Base-by-base conservation (phyloP, 176 grass and related monocot genomes). In the Lolium multiflorum region DNA sequence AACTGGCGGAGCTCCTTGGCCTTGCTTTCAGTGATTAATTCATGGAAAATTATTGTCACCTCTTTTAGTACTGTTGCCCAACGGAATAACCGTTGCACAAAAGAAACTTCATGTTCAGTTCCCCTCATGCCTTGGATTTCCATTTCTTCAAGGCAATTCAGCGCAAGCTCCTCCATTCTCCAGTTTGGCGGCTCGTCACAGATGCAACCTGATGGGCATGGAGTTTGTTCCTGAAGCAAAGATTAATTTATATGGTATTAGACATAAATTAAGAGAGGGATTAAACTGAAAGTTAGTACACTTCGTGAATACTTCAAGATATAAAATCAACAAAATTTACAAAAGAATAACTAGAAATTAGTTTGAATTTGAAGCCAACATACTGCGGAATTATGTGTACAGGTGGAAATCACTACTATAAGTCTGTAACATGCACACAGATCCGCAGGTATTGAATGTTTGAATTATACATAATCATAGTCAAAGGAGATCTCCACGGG, bases 21-120 rank as follows among this genome's bases (percentile, higher is more conserved):
- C 25, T 61, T 76, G 55, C 44, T 75, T 39, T 76, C 56, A 50
- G 70, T 8, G 25, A 62, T 35, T 62, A 16, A 50, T 0, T 6
- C 3, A 21, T 51, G 4, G 71, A 84, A 84, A 47, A 11, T 84
- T 74, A 74, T 44, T 61, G 41, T 15, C 39, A 74, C 47, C 24
- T 48, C 6, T 62, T 84, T 84, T 22, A 77, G 47, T 25, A 22
- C 7, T 25, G 24, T 71, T 1, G 25, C 65, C 84, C 84, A 80
- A 1, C 14, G 21, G 7, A 86, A 86, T 61, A 81, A 26, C 2
- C 20, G 55, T 25, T 52, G 6, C 41, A 81, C 18, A 38, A 74
- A 11, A 50, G 55, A 28, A 24, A 87, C 20, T 51, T 80, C 85
- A 74, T 63, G 18, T 4, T 73, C 67, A 22, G 54, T 25, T 51